phyloP scores from a whole-genome alignment of 352 stramenopile species.

The Pelagophyceae sp. region DNA sequence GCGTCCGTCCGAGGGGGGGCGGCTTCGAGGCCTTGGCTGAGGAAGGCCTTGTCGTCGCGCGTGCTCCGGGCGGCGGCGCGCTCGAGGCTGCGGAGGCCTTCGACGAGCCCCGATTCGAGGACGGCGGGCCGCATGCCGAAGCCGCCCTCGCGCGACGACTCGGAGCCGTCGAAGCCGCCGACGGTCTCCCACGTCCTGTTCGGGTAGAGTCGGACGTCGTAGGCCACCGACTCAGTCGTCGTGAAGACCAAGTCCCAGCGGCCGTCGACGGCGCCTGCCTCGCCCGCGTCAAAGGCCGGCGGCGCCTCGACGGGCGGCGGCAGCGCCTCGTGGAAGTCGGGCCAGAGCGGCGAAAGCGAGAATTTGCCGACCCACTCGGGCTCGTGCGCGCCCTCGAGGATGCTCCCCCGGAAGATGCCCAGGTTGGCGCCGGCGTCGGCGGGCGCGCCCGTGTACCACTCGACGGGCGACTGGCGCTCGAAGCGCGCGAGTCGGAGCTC shows the following conservation, averaged over 20 bases:
- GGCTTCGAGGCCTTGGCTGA: background rate
- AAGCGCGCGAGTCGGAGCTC: background rate
- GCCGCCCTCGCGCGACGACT: background rate
- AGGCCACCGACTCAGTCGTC: background rate
- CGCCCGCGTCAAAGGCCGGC: constrained; percentile 1
- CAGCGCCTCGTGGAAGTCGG: background rate
- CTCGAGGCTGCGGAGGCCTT: background rate
- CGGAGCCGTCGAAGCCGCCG: constrained; percentile 3
- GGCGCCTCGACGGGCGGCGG: background rate
- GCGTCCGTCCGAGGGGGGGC: no score
- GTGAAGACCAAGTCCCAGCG: background rate
- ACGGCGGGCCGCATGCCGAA: background rate
- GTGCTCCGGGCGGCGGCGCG: background rate
- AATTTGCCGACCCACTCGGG: constrained; percentile 1
- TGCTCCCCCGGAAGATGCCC: background rate
- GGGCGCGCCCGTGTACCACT: constrained; percentile 1
- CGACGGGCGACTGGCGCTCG: background rate
- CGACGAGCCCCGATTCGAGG: no score
- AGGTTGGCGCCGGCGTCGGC: background rate
- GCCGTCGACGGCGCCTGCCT: background rate
- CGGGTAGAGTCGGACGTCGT: background rate
- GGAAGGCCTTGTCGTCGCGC: background rate
- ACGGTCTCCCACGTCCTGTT: background rate
- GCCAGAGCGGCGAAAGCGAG: background rate
- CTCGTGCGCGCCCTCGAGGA: background rate